A percentile compares a stretch with the other conserved stretches of the same genome.
Evolutionary conservation across 768 basidiomycete species (phyloP).

Genomic region (Infundibulicybe gibba): DNA sequence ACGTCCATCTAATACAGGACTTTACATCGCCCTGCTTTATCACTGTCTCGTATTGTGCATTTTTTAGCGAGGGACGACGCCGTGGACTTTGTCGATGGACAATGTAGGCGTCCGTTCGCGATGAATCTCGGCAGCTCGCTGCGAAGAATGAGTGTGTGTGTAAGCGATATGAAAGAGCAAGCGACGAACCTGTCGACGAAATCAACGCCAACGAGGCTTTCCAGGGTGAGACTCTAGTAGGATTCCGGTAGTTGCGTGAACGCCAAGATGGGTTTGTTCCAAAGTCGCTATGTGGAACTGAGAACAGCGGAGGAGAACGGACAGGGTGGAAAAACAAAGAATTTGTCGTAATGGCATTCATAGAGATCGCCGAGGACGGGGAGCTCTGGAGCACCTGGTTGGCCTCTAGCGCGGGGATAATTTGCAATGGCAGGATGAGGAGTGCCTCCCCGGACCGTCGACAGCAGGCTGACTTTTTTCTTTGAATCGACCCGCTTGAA

Average conservation of each 20-base stretch:
- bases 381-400: constrained; percentile 75
- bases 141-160: neutral
- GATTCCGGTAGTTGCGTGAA: constrained; percentile 88
- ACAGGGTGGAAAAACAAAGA: constrained; percentile 51
- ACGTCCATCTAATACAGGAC: constrained; percentile 75
- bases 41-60: too few relatives aligned
- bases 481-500: too few relatives aligned
- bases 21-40: constrained; percentile 87
- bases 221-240: constrained; percentile 82
- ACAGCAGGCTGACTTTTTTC: constrained; percentile 61
- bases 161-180: too few relatives aligned
- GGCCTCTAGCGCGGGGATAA: constrained; percentile 71
- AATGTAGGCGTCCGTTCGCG: constrained; percentile 75
- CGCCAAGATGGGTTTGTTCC: constrained; percentile 76
- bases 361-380: constrained; percentile 84
- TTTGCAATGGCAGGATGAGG: too few relatives aligned
- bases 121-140: too few relatives aligned
- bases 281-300: too few relatives aligned
- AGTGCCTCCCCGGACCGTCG: neutral
- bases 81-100: constrained; percentile 92
- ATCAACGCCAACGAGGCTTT: too few relatives aligned
- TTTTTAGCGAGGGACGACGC: constrained; percentile 94
- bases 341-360: constrained; percentile 91
- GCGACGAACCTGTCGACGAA: too few relatives aligned
- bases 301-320: constrained; percentile 3